These are phyloP conservation scores for Cutaneotrichosporon spelunceum DNA, from an alignment of 1,284 basidiomycete species.

Conservation along the genomic window DNA sequence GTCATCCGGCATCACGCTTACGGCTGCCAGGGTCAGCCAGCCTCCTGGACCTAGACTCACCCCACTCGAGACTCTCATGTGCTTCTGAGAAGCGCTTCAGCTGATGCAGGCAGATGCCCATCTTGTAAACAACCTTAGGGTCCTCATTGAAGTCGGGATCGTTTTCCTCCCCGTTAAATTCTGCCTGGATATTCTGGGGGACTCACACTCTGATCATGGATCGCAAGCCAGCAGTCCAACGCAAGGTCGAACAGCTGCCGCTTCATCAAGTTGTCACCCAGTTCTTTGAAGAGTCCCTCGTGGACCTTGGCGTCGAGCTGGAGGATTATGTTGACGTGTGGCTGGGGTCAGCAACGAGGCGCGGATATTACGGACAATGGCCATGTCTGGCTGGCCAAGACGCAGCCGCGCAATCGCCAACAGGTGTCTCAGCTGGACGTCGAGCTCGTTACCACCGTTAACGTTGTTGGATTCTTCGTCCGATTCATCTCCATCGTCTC, in stretches of 20 bases:
- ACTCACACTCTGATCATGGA: conserved; percentile 60
- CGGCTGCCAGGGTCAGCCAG: conserved; percentile 56
- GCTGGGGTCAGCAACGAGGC: conserved; percentile 51
- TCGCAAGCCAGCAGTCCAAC: conserved; percentile 68
- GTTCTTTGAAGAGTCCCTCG: conserved; percentile 71
- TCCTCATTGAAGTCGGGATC: conserved; percentile 22
- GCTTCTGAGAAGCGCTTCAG: conserved; percentile 70
- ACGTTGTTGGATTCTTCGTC: conserved; percentile 52
- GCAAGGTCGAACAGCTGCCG: conserved; percentile 69
- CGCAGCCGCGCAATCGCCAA: conserved; percentile 80
- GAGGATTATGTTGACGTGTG: conserved; percentile 70
- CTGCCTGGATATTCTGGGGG: not conserved
- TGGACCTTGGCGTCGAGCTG: conserved; percentile 70
- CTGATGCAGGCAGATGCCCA: conserved; percentile 70
- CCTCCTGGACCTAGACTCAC: conserved; percentile 53
- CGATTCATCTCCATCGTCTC: conserved; percentile 37
- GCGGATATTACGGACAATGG: conserved; percentile 59
- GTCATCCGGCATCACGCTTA: conserved; percentile 67
- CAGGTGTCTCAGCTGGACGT: conserved; percentile 78
- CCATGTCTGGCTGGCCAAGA: conserved; percentile 74
- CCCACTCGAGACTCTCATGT: conserved; percentile 74
- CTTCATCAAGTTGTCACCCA: conserved; percentile 80
- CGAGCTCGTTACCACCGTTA: conserved; percentile 58
- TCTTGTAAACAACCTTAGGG: conserved; percentile 50
- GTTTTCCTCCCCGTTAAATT: not conserved